These are phyloP conservation scores for Pugionium cornutum DNA, from an alignment of 345 rosid species.

Conservation along the genomic window DNA sequence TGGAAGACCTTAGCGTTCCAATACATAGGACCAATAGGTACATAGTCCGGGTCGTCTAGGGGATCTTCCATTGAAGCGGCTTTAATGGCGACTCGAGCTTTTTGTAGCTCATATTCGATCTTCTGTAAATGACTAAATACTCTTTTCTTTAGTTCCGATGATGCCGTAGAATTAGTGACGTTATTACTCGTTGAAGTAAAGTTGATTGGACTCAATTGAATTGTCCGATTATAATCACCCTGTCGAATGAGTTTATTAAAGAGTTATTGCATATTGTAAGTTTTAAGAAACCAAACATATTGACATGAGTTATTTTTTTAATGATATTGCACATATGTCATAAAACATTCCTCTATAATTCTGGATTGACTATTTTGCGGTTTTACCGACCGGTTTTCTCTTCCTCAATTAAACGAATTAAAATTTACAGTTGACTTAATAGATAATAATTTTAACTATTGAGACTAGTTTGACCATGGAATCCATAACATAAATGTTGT, in stretches of 20 bases:
- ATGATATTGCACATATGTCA: neutral
- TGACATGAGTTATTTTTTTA: slow-evolving; percentile 15
- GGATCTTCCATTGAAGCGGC: slow-evolving; percentile 51
- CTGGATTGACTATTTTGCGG: neutral
- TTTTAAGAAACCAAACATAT: no score
- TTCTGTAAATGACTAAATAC: slow-evolving; percentile 46
- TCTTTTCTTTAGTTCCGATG: slow-evolving; percentile 27
- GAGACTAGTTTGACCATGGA: slow-evolving; percentile 15
- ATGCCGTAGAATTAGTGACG: slow-evolving; percentile 22
- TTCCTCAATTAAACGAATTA: slow-evolving; percentile 2
- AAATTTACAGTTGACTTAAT: slow-evolving; percentile 4
- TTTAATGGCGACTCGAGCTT: slow-evolving; percentile 61
- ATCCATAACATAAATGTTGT: slow-evolving; percentile 8
- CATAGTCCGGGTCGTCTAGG: slow-evolving; percentile 58
- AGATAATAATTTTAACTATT: no score
- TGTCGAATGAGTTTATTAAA: neutral
- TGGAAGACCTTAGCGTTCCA: slow-evolving; percentile 77
- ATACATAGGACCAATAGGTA: slow-evolving; percentile 83
- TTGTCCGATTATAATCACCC: slow-evolving; percentile 32
- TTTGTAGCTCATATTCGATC: slow-evolving; percentile 59
- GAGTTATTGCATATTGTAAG: no score
- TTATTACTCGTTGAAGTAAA: slow-evolving; percentile 1
- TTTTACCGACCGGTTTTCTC: slow-evolving; percentile 13
- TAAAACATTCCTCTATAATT: slow-evolving; percentile 7
- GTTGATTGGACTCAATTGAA: slow-evolving; percentile 21